phyloP scores from a whole-genome alignment of 345 rosid genomes.

The Euphorbia pulcherrima region DNA sequence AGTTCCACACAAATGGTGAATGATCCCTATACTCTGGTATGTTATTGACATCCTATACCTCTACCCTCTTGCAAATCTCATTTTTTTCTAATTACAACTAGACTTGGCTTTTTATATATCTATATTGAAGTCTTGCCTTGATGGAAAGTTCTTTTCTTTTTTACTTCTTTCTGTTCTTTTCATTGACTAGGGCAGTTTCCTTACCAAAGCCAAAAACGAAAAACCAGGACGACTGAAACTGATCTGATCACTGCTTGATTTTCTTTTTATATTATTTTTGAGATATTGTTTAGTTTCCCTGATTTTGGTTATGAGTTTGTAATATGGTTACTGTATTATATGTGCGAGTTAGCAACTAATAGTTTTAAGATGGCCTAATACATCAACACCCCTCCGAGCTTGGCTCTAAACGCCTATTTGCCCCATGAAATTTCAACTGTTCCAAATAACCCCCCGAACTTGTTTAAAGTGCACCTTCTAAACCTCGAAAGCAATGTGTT shows the following conservation, averaged over 20 bases:
- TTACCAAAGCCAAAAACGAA: background rate
- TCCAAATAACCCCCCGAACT: too few species aligned
- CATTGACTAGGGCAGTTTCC: background rate
- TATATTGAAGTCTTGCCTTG: background rate
- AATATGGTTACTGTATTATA: background rate
- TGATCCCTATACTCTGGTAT: slow-evolving; percentile 94
- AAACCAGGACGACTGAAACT: background rate
- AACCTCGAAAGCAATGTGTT: too few species aligned
- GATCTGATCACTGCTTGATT: background rate
- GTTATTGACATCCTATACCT: slow-evolving; percentile 18
- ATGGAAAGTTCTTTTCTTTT: background rate
- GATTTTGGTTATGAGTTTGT: background rate
- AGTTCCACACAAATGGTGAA: slow-evolving; percentile 92
- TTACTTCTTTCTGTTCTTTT: background rate
- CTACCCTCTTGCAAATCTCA: slow-evolving; percentile 1
- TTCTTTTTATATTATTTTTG: background rate
- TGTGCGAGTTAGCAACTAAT: background rate
- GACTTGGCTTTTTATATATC: background rate
- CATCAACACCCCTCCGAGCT: too few species aligned
- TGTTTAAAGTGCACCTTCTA: too few species aligned
- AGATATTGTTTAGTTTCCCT: background rate
- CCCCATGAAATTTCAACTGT: too few species aligned
- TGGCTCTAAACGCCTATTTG: too few species aligned
- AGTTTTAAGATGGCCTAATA: background rate
- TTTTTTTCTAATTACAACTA: background rate